These are phyloP conservation scores for Globisporangium yorkense DNA, from an alignment of 352 stramenopile species.

Conservation along the genomic window DNA sequence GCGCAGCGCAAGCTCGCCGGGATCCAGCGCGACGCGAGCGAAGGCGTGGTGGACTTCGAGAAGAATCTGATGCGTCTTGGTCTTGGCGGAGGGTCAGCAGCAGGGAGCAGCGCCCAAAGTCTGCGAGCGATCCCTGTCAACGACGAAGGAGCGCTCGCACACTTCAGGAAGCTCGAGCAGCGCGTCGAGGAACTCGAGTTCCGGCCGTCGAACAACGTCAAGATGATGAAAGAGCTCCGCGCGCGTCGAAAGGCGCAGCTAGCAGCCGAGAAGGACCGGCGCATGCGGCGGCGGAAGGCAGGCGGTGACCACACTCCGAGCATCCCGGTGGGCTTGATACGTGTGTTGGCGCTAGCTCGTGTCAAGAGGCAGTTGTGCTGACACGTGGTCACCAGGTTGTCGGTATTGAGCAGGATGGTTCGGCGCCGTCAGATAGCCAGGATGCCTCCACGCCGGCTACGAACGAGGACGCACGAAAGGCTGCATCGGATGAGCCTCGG, in stretches of 20 bases:
- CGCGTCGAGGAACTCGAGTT: constrained; percentile 53
- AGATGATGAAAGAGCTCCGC: constrained; percentile 83
- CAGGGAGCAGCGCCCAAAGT: constrained; percentile 11
- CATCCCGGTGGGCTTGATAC: neutral
- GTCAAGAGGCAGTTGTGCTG: neutral
- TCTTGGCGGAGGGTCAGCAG: constrained; percentile 15
- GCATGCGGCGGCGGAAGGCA: constrained; percentile 40
- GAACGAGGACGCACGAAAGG: neutral
- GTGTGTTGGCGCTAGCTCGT: neutral
- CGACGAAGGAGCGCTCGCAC: constrained; percentile 32
- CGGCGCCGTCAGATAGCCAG: neutral
- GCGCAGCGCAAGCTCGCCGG: constrained; percentile 17
- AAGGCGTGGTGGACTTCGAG: constrained; percentile 52
- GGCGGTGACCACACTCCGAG: constrained; percentile 18
- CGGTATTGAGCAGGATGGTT: neutral
- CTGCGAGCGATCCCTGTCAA: constrained; percentile 33
- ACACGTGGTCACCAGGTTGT: neutral
- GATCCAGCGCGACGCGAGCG: constrained; percentile 32
- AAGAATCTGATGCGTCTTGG: constrained; percentile 60
- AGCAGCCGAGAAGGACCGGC: constrained; percentile 58
- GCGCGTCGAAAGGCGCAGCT: constrained; percentile 60
- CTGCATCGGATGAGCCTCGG: neutral
- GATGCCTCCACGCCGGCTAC: too few species aligned
- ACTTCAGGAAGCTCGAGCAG: constrained; percentile 38
- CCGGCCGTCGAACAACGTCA: constrained; percentile 64